Base-by-base conservation (phyloP, 1,284 basidiomycete genomes). In the Pholiota adiposa region DNA sequence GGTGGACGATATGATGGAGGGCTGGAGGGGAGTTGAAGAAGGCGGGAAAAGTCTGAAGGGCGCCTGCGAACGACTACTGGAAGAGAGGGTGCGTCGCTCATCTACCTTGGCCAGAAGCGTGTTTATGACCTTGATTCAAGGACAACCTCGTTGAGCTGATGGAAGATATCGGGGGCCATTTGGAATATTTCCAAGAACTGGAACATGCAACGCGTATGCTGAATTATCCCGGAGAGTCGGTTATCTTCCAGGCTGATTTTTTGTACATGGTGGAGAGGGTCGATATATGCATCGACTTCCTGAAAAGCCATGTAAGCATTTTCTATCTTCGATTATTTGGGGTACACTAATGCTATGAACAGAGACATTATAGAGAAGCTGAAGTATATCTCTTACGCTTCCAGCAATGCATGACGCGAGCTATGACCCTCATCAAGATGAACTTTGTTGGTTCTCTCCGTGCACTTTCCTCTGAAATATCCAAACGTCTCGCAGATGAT, bases 401-500 rank as follows among this genome's bases (percentile, higher is more conserved):
- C 76, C 94, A 96, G 69, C 96, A 97, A 75, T 97, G 96, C 73
- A 89, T 97, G 84, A 96, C 93, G 0, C 87, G 96, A 34, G 92
- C 94, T 21, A 97, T 97, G 95, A 97, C 94, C 0, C 81, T 98
- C 53, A 94, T 97, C 77, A 96, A 93, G 72, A 94, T 97, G 85
- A 94, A 91, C 75, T 96, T 97, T 68, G 88, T 96, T 21, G 89
- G 90, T 3, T 89, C 91, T 1, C 79, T 97, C 11, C 83, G 88
- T 56, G 85, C 88, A 1, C 79, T 96, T 11, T 86, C 88, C 1
- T 75, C 84, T 21, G 93, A 97, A 66, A 83, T 96, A 12, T 83
- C 83, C 1, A 89, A 83, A 65, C 84, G 92, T 8, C 72, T 95
- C 50, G 80, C 82, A 0, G 92, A 94, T 65, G 88, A 92, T 55